phyloP scores from a whole-genome alignment of 2,329 filamentous ascomycete species.

The Ascochyta fabae region DNA sequence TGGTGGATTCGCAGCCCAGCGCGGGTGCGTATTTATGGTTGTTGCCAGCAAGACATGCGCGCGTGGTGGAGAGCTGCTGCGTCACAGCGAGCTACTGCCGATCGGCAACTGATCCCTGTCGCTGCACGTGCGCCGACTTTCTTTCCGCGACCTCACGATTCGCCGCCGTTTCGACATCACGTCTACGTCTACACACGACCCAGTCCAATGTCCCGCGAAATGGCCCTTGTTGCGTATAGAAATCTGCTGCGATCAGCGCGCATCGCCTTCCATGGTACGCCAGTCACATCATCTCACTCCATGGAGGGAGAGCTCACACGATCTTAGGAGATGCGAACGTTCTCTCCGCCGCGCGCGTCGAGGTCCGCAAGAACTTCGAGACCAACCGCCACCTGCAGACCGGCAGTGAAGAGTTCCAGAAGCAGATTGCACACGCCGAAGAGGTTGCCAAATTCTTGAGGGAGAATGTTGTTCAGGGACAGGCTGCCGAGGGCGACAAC shows the following conservation, averaged over 20 bases:
- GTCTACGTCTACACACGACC: background rate
- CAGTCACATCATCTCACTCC: no score
- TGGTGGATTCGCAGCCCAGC: conserved; percentile 35
- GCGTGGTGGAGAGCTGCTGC: conserved; percentile 23
- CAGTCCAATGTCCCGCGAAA: conserved; percentile 34
- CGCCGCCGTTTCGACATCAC: conserved; percentile 2
- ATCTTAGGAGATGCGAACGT: conserved; percentile 70
- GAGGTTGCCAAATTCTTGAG: conserved; percentile 81
- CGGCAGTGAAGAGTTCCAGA: conserved; percentile 63
- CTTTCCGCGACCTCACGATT: conserved; percentile 16
- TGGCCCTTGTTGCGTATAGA: conserved; percentile 81
- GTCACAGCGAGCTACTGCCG: conserved; percentile 23
- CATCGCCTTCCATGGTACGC: conserved; percentile 80
- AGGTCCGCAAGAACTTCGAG: conserved; percentile 78
- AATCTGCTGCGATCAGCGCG: conserved; percentile 79
- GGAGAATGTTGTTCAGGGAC: conserved; percentile 88
- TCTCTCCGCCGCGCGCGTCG: conserved; percentile 71
- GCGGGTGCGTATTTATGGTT: conserved; percentile 31
- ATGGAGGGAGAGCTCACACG: background rate
- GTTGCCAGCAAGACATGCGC: conserved; percentile 38
- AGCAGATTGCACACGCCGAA: conserved; percentile 77
- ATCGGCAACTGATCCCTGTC: conserved; percentile 11
- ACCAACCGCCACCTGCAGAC: conserved; percentile 66
- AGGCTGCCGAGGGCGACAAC: conserved; percentile 56
- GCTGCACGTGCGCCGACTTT: conserved; percentile 8